Conservation (phyloP, 495 filamentous ascomycete species). For the Xylaria nigripes region DNA sequence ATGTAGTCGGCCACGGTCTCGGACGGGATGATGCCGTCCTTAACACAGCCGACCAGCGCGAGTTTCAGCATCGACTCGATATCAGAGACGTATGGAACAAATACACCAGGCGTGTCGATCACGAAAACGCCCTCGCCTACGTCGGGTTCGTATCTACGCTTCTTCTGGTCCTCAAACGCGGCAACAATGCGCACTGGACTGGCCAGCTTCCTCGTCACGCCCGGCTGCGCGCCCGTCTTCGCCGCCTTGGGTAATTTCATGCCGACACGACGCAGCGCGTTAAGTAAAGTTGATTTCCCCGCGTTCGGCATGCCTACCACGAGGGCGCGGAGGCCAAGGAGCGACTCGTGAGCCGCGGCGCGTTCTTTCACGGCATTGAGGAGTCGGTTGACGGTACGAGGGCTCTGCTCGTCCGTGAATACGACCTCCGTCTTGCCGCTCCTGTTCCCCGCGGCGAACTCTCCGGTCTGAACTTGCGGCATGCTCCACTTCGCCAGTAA, state of each 20-base stretch:
- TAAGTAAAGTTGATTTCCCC: conserved; percentile 85
- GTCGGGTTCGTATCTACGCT: conserved; percentile 23
- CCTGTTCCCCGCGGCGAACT: conserved; percentile 22
- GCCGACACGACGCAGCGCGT: conserved; percentile 65
- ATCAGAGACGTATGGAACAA: conserved; percentile 81
- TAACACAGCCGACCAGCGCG: conserved; percentile 80
- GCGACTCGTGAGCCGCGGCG: conserved; percentile 24
- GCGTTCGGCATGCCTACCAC: conserved; percentile 98
- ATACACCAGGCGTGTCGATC: conserved; percentile 66
- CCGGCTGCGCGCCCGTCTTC: conserved; percentile 75
- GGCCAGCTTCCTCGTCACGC: conserved; percentile 78
- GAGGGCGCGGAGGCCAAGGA: conserved; percentile 63
- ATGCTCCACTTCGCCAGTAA: conserved; percentile 35
- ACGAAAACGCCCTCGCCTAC: conserved; percentile 41
- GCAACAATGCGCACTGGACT: conserved; percentile 68
- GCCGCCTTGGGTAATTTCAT: conserved; percentile 58
- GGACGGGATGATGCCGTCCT: conserved; percentile 71
- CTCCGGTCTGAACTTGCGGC: conserved; percentile 26
- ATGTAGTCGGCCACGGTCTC: conserved; percentile 80
- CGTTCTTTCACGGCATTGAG: conserved; percentile 27
- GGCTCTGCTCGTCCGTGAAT: conserved; percentile 37
- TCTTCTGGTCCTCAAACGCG: conserved; percentile 6
- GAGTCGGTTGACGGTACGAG: conserved; percentile 20
- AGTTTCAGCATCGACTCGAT: conserved; percentile 87
- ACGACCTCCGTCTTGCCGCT: conserved; percentile 21